Evolutionary conservation across 306 rosid genomes (phyloP).

Genomic region (Datisca glomerata): DNA sequence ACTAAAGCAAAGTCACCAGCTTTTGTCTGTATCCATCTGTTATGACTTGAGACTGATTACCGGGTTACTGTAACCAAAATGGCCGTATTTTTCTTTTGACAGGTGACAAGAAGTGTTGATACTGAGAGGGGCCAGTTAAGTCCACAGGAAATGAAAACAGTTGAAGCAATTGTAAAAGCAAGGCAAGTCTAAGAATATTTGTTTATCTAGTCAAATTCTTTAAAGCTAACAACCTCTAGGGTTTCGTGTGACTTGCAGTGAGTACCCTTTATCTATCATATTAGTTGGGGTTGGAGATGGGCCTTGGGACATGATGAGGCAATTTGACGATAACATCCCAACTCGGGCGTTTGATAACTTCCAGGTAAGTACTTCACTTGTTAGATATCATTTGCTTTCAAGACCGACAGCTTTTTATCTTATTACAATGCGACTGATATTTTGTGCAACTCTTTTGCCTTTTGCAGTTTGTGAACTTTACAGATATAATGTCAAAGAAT

Average conservation of each 20-base stretch:
- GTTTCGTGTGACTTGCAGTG: conserved; percentile 27
- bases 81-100: too few species aligned
- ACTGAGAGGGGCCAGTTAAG: conserved; percentile 65
- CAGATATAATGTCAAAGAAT: conserved; percentile 81
- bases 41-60: too few species aligned
- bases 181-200: conserved; percentile 32
- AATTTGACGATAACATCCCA: conserved; percentile 90
- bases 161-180: conserved; percentile 90
- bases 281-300: conserved; percentile 98
- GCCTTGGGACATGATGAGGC: conserved; percentile 96
- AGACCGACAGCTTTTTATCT: not conserved
- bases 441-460: conserved; percentile 14
- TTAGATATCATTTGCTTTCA: conserved; percentile 9
- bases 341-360: conserved; percentile 87
- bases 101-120: conserved; percentile 97
- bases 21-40: too few species aligned
- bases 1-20: too few species aligned
- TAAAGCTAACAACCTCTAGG: conserved; percentile 3
- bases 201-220: not conserved
- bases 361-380: conserved; percentile 41
- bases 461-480: conserved; percentile 83
- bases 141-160: conserved; percentile 79
- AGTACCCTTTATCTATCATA: conserved; percentile 74
- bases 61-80: too few species aligned
- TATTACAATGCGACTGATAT: conserved; percentile 4